Base-by-base conservation (phyloP, 805 yeast genomes). In the Alloascoidea africana region DNA sequence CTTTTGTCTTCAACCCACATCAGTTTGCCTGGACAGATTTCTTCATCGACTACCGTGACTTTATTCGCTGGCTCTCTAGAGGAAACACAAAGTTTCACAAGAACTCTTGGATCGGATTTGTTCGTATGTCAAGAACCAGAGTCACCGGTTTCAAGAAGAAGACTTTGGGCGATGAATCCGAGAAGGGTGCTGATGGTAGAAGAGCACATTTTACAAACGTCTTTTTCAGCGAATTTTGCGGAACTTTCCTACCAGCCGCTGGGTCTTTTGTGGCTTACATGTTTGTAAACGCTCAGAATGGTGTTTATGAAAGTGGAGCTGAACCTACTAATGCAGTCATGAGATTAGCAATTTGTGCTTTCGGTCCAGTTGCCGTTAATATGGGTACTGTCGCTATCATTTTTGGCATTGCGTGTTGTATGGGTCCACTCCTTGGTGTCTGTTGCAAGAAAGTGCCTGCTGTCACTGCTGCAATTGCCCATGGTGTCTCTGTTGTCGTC, bases 121-220 rank as follows among this genome's bases (percentile, higher is more conserved):
- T 66, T 0, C 72, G 80, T 49, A 61, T 64, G 39, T 66, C 81
- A 2, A 68, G 94, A 55, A 76, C 84, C 8, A 68, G 77, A 51
- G 68, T 76, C 45, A 81, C 91, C n/a, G 93, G 94, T 16, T n/a
- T 38, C 77, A 70, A 59, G 79, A 78, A 57, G 41, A 74, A 73
- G 58, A 56, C 70, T 42, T 68, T 78, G 37, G 76, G 76, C 16
- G 86, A 77, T 47, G 59, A 58, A 19, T 72, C 85, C 39, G 91
- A 79, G 59, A 68, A 70, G 58, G 65, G 69, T 17, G 70, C 74
- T 38, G 86, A 79, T 46, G 62, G 71, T 16, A 70, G 79, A 37
- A 77, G 86, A 49, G 87, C 95, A 14, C 82, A 77, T 42, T 70
- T 89, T 54, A 62, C 75, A 18, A 85, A 85, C 54, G 63, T 85